phyloP scores from a whole-genome alignment of 768 basidiomycete genomes.

The Sarcodon aspratus region DNA sequence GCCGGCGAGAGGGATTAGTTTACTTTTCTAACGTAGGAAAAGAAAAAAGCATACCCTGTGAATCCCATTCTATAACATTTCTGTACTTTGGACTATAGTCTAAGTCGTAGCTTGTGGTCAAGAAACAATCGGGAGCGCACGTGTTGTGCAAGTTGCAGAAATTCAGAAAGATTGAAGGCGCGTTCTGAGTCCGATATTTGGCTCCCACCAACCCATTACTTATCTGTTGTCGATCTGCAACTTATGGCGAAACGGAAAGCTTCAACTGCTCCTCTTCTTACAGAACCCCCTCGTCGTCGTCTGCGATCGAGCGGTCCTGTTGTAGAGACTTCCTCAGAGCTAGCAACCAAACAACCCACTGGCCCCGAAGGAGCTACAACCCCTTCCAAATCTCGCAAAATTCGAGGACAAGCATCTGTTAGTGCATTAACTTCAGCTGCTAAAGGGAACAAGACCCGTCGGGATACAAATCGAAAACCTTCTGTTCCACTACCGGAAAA shows the following conservation, averaged over 20 bases:
- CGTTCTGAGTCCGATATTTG: background rate
- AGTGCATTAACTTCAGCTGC: no score
- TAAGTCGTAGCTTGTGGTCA: background rate
- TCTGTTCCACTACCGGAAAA: no score
- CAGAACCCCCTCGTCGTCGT: background rate
- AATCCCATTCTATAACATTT: background rate
- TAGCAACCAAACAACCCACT: background rate
- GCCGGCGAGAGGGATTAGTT: background rate
- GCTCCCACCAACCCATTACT: background rate
- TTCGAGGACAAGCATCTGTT: no score
- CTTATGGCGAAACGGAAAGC: background rate
- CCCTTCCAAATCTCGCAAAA: no score
- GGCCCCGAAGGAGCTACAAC: no score
- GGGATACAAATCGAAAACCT: no score
- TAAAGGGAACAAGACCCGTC: no score
- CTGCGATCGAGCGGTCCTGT: background rate
- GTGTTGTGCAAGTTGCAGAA: background rate
- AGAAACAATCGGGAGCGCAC: background rate
- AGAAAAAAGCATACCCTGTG: background rate
- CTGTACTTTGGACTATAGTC: no score
- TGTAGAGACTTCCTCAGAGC: background rate
- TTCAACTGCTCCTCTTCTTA: background rate
- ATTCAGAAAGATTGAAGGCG: no score
- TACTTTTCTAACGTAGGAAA: background rate
- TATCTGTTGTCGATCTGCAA: background rate